These are phyloP conservation scores for Hypoxylon rubiginosum DNA, from an alignment of 2,329 filamentous ascomycete genomes.

Conservation along the genomic window DNA sequence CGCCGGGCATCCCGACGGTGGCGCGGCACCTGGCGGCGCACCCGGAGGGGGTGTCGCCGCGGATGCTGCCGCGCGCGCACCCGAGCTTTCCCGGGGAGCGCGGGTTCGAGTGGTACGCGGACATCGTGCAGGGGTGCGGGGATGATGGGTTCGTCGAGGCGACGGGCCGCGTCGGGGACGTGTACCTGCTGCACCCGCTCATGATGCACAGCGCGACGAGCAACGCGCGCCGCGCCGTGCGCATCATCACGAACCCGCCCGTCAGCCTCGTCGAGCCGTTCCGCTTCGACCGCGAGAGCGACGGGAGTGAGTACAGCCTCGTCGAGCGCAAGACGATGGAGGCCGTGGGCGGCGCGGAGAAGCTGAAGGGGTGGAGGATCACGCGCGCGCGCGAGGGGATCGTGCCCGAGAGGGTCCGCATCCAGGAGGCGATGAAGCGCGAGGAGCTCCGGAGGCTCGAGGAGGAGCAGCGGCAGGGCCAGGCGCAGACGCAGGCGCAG, in stretches of 20 bases:
- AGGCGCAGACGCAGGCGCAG: conserved; percentile 10
- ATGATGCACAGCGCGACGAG: conserved; percentile 70
- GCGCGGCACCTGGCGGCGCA: conserved; percentile 71
- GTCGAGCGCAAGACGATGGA: conserved; percentile 69
- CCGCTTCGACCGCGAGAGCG: conserved; percentile 62
- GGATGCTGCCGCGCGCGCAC: conserved; percentile 70
- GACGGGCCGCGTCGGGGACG: conserved; percentile 66
- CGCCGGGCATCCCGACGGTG: conserved; percentile 68
- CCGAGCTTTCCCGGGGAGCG: conserved; percentile 60
- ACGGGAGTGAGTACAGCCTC: conserved; percentile 62
- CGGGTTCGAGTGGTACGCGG: conserved; percentile 61
- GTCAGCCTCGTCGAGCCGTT: conserved; percentile 66
- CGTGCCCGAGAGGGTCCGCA: conserved; percentile 62
- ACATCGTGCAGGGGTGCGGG: conserved; percentile 54
- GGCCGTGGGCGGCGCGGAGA: conserved; percentile 61
- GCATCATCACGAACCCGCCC: conserved; percentile 71
- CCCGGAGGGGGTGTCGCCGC: conserved; percentile 75
- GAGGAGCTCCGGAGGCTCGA: conserved; percentile 63
- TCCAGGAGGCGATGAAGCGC: conserved; percentile 64
- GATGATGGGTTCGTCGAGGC: conserved; percentile 64
- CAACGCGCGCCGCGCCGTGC: conserved; percentile 59
- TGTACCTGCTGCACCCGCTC: conserved; percentile 70
- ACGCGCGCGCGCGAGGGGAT: conserved; percentile 62
- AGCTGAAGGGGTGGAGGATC: conserved; percentile 66
- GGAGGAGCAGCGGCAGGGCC: conserved; percentile 34